Conservation (phyloP, 148 eudicot species). For the Camellia japonica region DNA sequence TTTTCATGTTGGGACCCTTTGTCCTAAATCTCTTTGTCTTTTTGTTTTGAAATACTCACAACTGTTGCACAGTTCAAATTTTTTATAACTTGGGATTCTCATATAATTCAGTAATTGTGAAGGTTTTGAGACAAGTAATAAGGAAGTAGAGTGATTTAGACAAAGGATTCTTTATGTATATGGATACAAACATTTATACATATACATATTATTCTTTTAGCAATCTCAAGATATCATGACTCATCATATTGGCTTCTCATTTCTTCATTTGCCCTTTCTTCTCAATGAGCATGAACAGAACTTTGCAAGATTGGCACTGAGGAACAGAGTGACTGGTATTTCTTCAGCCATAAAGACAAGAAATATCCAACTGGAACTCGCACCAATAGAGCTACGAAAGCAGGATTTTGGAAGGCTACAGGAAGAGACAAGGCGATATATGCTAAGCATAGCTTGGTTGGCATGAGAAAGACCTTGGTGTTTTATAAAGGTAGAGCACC, state of each 20-base stretch:
- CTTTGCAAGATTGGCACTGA: constrained; percentile 68
- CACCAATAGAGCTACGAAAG: constrained; percentile 76
- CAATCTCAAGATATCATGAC: background rate
- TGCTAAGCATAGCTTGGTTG: constrained; percentile 54
- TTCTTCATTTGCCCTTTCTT: background rate
- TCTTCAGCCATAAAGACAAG: constrained; percentile 88
- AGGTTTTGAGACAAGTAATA: too few species aligned
- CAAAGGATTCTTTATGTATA: background rate
- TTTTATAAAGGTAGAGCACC: constrained; percentile 86
- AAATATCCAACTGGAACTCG: constrained; percentile 89
- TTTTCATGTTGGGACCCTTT: background rate
- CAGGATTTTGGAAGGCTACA: constrained; percentile 91
- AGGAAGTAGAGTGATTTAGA: too few species aligned
- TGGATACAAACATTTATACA: background rate
- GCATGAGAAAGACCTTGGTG: constrained; percentile 84
- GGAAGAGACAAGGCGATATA: constrained; percentile 89
- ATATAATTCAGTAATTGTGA: too few species aligned
- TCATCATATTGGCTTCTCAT: too few species aligned
- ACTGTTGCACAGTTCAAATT: too few species aligned
- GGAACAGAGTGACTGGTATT: constrained; percentile 83
- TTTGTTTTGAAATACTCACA: too few species aligned
- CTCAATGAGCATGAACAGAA: constrained; percentile 30
- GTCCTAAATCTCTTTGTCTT: too few species aligned
- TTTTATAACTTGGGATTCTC: too few species aligned
- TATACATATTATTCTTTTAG: background rate